phyloP scores from a whole-genome alignment of 1,139 yeast species.

The Saccharomyces hybrid region DNA sequence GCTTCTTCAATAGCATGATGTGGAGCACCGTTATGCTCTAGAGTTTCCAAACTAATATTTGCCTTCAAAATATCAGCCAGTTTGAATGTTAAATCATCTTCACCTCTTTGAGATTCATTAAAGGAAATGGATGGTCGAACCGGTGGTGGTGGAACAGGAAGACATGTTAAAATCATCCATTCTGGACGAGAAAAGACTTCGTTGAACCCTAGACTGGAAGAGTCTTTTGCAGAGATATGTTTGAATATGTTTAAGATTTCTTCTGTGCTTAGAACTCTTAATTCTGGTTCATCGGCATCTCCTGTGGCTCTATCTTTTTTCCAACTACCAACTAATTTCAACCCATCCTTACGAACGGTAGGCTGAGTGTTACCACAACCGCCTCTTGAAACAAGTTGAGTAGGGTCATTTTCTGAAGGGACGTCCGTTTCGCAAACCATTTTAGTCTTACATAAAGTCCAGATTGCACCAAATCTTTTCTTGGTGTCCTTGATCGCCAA shows the following conservation, averaged over 20 bases:
- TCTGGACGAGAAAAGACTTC: slow-evolving; percentile 98
- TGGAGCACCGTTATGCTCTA: slow-evolving; percentile 98
- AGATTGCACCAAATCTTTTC: slow-evolving; percentile 91
- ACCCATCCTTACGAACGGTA: slow-evolving; percentile 88
- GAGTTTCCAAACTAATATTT: slow-evolving; percentile 87
- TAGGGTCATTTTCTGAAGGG: slow-evolving; percentile 56
- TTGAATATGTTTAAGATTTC: slow-evolving; percentile 88
- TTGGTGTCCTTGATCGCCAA: slow-evolving; percentile 87
- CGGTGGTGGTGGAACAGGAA: slow-evolving; percentile 99
- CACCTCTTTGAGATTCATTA: slow-evolving; percentile 98
- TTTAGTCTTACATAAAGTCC: slow-evolving; percentile 85
- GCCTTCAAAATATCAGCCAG: slow-evolving; percentile 96
- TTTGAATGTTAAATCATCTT: slow-evolving; percentile 97
- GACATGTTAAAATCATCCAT: slow-evolving; percentile 93
- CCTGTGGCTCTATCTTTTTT: slow-evolving; percentile 66
- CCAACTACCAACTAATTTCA: slow-evolving; percentile 96
- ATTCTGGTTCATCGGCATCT: slow-evolving; percentile 86
- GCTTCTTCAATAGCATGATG: slow-evolving; percentile 96
- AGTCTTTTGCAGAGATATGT: slow-evolving; percentile 82
- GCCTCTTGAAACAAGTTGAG: slow-evolving; percentile 59
- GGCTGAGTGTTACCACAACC: slow-evolving; percentile 99
- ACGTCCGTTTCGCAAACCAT: slow-evolving; percentile 92
- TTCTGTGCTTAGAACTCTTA: slow-evolving; percentile 76
- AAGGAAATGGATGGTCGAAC: slow-evolving; percentile 98
- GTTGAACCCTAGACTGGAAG: slow-evolving; percentile 75